Percentiles rank a stretch among this genome's conserved stretches.
Conservation (phyloP, 1,139 yeast genomes). For the Pichia sp. region DNA sequence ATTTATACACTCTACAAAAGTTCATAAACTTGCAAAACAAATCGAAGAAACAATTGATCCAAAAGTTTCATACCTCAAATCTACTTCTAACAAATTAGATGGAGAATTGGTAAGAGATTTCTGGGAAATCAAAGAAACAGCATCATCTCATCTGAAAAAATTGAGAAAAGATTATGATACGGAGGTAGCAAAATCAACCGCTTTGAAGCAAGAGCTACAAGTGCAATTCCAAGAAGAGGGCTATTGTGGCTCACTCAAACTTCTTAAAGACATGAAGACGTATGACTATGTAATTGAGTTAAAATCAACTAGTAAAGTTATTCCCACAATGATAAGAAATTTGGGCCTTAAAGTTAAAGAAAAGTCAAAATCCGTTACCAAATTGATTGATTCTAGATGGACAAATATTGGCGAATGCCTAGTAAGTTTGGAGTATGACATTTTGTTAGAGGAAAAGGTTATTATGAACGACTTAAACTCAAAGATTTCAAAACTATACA, state of each 20-base stretch:
- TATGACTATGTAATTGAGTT: conserved; percentile 30
- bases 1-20: conserved; percentile 15
- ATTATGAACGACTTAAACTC: conserved; percentile 42
- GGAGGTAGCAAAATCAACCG: conserved; percentile 31
- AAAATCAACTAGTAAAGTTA: conserved; percentile 25
- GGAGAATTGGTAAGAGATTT: conserved; percentile 23
- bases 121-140: conserved; percentile 27
- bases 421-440: conserved; percentile 23
- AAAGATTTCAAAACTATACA: conserved; percentile 37
- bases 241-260: conserved; percentile 24
- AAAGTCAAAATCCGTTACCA: conserved; percentile 26
- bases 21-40: conserved; percentile 22
- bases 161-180: conserved; percentile 32
- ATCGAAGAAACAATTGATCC: conserved; percentile 26
- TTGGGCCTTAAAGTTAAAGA: conserved; percentile 21
- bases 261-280: conserved; percentile 26
- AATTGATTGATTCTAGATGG: conserved; percentile 33
- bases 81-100: conserved; percentile 21
- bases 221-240: conserved; percentile 24
- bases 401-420: conserved; percentile 32
- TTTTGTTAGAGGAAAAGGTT: conserved; percentile 39
- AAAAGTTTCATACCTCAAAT: conserved; percentile 17
- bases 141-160: conserved; percentile 24
- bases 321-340: conserved; percentile 19
- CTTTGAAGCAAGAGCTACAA: conserved; percentile 29